A percentile compares a stretch with the other conserved stretches of the same genome.
Evolutionary conservation across 176 grass and related monocot species (phyloP).

Genomic region (Eleusine coracana): DNA sequence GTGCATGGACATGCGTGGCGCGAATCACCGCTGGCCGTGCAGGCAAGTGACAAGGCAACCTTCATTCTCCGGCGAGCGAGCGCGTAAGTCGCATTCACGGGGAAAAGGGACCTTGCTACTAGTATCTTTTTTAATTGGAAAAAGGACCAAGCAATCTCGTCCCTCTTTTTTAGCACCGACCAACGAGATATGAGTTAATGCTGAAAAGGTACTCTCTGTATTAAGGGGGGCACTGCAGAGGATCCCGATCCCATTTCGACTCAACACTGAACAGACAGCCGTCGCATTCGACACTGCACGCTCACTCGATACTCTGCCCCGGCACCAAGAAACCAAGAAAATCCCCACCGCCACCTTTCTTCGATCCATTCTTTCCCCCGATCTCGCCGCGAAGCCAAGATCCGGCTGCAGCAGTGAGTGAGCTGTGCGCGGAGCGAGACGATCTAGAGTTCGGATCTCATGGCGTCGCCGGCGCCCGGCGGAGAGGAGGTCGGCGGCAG

Average conservation of each 20-base stretch:
- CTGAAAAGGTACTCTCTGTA: no score
- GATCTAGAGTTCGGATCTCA: conserved; percentile 20
- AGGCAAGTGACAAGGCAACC: no score
- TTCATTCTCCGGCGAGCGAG: no score
- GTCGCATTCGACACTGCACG: conserved; percentile 14
- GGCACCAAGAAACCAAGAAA: conserved; percentile 37
- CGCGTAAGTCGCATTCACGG: no score
- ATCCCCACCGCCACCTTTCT: conserved; percentile 13
- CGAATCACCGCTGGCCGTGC: no score
- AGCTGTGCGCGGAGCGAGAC: background rate
- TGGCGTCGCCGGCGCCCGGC: conserved; percentile 33
- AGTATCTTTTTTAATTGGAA: no score
- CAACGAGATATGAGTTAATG: no score
- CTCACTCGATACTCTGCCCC: conserved; percentile 32
- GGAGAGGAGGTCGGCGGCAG: conserved; percentile 29
- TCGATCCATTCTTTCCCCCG: conserved; percentile 7
- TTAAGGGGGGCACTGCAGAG: no score
- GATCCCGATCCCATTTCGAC: background rate
- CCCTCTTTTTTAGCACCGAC: no score
- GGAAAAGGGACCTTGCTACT: no score
- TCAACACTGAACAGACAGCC: background rate
- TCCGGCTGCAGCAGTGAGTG: background rate
- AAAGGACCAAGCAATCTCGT: no score
- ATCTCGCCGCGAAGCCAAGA: conserved; percentile 29
- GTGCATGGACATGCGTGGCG: no score